Evolutionary conservation across 2,329 filamentous ascomycete species (phyloP), one percentile per base, ranked within the genome.

Genomic region (Magnaporthiopsis poae): DNA sequence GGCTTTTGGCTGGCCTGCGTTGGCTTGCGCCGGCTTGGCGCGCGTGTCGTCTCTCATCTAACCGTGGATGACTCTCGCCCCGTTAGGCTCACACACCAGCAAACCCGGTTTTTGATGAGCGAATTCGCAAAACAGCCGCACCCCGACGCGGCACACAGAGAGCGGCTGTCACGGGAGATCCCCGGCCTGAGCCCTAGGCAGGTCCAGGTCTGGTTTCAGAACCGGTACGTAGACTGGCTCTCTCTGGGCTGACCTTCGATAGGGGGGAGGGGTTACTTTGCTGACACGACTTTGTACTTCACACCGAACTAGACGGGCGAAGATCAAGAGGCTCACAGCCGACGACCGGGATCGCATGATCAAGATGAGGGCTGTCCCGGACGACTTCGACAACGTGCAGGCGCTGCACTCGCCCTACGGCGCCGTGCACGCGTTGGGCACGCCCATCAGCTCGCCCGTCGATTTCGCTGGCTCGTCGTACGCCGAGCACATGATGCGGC

Each of bases 191-290:
- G 91, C 72, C 91, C 93, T 56, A 87, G 93, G 68, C 93, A 98
- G 75, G 94, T 98, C 31, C 93, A 98, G 77, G 93, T 98, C 64
- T 98, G 93, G 94, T 98, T 98, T 78, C 93, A 98, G 78, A 98
- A 98, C 78, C 87, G 93, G 93, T 96, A 84, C 56, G 61, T 52
- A 52, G 11, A 31, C 31, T 31, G 31, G 31, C 31, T 31, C 27
- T 15, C 13, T 15, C 21, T 18, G 21, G 31, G 39, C 39, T n/a
- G 33, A 8, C 52, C 31, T 64, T 61, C 65, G 13, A 46, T 46
- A 18, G 39, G 39, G 18, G 39, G 39, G 39, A 35, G 13, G 18
- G 39, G 39, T 15, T 36, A 61, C 25, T 60, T n/a, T 60, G 65
- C 36, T 64, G 33, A 56, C 61, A 2, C 18, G 11, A n/a, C 56